Evolutionary conservation across 2,329 filamentous ascomycete species (phyloP).

Genomic region (Fusarium buharicum): DNA sequence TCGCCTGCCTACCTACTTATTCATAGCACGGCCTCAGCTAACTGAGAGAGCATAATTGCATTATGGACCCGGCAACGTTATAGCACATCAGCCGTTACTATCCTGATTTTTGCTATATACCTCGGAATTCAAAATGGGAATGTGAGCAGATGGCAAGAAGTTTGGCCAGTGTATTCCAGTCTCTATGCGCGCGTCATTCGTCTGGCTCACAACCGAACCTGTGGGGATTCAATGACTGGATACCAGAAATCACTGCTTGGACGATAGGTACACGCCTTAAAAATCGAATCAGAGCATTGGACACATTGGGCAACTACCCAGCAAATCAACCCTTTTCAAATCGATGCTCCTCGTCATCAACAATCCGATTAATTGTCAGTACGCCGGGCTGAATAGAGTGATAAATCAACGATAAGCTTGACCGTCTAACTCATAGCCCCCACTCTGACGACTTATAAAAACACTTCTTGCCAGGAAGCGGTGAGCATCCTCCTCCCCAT

Average conservation of each 20-base stretch:
- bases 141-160: slow-evolving; percentile 7
- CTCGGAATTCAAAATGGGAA: not conserved
- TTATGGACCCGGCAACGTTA: slow-evolving; percentile 4
- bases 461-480: slow-evolving; percentile 30
- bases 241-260: slow-evolving; percentile 2
- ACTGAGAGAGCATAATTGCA: not conserved
- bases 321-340: slow-evolving; percentile 14
- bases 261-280: slow-evolving; percentile 35
- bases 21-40: not conserved
- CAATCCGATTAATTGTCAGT: slow-evolving; percentile 13
- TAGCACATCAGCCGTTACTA: slow-evolving; percentile 3
- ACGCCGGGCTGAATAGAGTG: slow-evolving; percentile 5
- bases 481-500: slow-evolving; percentile 26
- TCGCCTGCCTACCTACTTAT: not conserved
- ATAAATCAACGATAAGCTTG: slow-evolving; percentile 17
- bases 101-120: slow-evolving; percentile 13
- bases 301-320: slow-evolving; percentile 3
- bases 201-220: slow-evolving; percentile 27
- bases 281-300: slow-evolving; percentile 7
- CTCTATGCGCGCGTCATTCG: slow-evolving; percentile 20
- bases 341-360: slow-evolving; percentile 26
- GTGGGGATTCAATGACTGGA: slow-evolving; percentile 25
- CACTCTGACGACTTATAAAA: slow-evolving; percentile 14
- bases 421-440: slow-evolving; percentile 4
- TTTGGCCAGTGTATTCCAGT: slow-evolving; percentile 7